Conservation (phyloP, 164 flowering plant genomes). For the Vitis labrusca region DNA sequence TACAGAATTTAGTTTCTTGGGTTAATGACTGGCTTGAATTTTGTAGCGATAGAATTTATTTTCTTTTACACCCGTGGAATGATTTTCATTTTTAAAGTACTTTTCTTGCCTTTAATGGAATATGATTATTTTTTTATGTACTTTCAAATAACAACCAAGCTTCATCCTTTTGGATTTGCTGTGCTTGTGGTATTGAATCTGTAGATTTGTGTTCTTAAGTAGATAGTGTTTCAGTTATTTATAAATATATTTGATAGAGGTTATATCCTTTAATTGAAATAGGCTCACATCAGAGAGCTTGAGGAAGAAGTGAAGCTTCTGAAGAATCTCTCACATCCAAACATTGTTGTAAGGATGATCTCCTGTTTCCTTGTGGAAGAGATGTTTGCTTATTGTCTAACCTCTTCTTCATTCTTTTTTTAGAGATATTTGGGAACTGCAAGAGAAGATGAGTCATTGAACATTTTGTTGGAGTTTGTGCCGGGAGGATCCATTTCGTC, state of each 20-base stretch:
- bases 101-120: too few species aligned
- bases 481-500: slow-evolving; percentile 98
- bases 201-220: neutral
- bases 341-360: slow-evolving; percentile 77
- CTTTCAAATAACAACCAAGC: too few species aligned
- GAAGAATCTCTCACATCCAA: slow-evolving; percentile 85
- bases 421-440: slow-evolving; percentile 97
- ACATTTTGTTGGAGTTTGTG: slow-evolving; percentile 91
- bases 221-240: too few species aligned
- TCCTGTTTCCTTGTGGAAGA: neutral
- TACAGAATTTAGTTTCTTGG: neutral
- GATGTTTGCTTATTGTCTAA: slow-evolving; percentile 3
- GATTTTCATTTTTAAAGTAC: too few species aligned
- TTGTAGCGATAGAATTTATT: too few species aligned
- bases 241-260: too few species aligned
- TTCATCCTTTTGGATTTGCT: neutral
- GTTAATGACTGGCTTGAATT: too few species aligned
- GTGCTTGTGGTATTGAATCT: neutral
- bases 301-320: slow-evolving; percentile 98
- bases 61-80: too few species aligned
- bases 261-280: neutral
- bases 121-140: too few species aligned
- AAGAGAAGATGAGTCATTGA: slow-evolving; percentile 82
- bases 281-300: slow-evolving; percentile 88
- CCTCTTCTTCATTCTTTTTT: slow-evolving; percentile 14